phyloP scores from a whole-genome alignment of 345 rosid genomes.

The Citrus reticulata region DNA sequence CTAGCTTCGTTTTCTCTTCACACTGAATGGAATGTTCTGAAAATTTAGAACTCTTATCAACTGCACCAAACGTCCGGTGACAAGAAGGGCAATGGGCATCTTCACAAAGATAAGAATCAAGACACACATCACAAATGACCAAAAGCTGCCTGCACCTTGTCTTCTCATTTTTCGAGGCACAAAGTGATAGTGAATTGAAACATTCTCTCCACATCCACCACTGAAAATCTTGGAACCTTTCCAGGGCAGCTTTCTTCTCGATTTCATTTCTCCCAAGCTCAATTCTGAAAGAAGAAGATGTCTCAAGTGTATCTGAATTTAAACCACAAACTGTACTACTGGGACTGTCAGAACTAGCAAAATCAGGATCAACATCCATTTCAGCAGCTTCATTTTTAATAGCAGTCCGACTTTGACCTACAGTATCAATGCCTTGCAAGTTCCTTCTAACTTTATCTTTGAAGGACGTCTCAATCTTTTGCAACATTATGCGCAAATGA shows the following conservation, averaged over 20 bases:
- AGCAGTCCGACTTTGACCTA: constrained; percentile 27
- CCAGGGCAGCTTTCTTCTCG: constrained; percentile 62
- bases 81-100: constrained; percentile 61
- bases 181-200: constrained; percentile 36
- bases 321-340: constrained; percentile 54
- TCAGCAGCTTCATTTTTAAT: constrained; percentile 38
- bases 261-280: constrained; percentile 68
- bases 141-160: constrained; percentile 51
- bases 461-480: constrained; percentile 71
- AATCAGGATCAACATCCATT: constrained; percentile 40
- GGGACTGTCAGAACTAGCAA: constrained; percentile 49
- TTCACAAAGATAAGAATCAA: constrained; percentile 44
- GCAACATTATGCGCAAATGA: constrained; percentile 87
- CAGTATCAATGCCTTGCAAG: constrained; percentile 24
- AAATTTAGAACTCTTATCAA: constrained; percentile 23
- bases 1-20: constrained; percentile 40
- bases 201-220: constrained; percentile 83
- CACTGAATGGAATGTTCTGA: constrained; percentile 40
- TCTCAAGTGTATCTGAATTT: constrained; percentile 41
- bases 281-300: constrained; percentile 58
- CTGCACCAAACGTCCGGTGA: constrained; percentile 51
- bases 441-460: constrained; percentile 54
- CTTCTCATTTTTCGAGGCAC: constrained; percentile 58
- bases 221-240: constrained; percentile 74
- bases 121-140: constrained; percentile 67